These are phyloP conservation scores for Nicotiana benthamiana DNA, from an alignment of 257 asterid genomes.

Conservation along the genomic window DNA sequence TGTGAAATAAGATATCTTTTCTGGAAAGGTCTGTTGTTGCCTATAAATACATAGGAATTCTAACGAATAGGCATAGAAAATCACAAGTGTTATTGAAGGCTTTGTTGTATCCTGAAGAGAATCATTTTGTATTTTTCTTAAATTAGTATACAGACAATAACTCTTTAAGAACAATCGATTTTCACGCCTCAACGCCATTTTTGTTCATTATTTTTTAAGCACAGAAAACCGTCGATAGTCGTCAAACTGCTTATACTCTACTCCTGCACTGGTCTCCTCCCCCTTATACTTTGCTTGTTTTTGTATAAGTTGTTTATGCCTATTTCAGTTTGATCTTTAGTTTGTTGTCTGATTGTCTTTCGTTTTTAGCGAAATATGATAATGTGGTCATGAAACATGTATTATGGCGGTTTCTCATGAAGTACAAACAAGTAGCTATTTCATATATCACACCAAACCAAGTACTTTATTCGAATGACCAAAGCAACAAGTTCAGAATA, in stretches of 20 bases:
- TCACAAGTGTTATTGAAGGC: too few species aligned
- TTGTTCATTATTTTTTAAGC: too few species aligned
- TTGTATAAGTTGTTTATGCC: constrained; percentile 45
- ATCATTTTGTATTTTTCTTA: too few species aligned
- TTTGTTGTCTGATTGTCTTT: background rate
- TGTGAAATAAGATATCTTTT: too few species aligned
- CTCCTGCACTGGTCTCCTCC: constrained; percentile 89
- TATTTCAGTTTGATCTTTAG: background rate
- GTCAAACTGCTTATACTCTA: constrained; percentile 88
- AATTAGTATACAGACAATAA: too few species aligned
- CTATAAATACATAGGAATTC: too few species aligned
- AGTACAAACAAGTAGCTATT: background rate
- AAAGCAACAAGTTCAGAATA: background rate
- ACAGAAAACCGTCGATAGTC: too few species aligned
- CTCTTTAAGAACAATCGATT: too few species aligned
- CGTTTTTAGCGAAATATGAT: background rate
- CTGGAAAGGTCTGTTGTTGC: too few species aligned
- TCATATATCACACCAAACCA: background rate
- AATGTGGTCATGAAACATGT: background rate
- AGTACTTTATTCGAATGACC: background rate
- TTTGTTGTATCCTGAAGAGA: too few species aligned
- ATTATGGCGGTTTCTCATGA: background rate
- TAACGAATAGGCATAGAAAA: too few species aligned
- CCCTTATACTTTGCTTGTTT: constrained; percentile 77
- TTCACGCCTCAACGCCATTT: too few species aligned